phyloP scores from a whole-genome alignment of 2,329 filamentous ascomycete genomes.

The Microdochium nivale region DNA sequence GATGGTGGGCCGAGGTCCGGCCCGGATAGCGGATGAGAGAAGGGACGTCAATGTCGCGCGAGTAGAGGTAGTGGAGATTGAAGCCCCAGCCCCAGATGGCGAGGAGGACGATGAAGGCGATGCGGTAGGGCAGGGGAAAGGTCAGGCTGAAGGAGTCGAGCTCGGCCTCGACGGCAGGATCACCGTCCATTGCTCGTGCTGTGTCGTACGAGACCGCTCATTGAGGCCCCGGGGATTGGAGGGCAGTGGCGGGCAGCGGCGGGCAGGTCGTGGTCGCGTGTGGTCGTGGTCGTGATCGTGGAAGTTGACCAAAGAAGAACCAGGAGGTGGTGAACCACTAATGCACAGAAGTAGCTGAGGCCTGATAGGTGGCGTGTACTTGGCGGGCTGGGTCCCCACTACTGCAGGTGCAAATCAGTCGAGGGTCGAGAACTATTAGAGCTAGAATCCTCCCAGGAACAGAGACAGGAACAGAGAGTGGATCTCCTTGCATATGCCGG shows the following conservation, averaged over 20 bases:
- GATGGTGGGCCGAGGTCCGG: constrained; percentile 60
- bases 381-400: not conserved
- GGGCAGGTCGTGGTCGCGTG: not conserved
- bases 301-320: not conserved
- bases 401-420: not conserved
- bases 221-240: constrained; percentile 6
- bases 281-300: not conserved
- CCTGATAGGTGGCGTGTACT: not conserved
- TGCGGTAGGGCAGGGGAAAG: constrained; percentile 82
- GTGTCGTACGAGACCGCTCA: constrained; percentile 6
- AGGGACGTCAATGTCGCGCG: constrained; percentile 78
- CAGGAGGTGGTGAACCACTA: not conserved
- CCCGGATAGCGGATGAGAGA: constrained; percentile 78
- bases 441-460: no score
- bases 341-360: not conserved
- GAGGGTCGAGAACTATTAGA: no score
- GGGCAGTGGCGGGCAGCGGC: not conserved
- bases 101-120: constrained; percentile 76
- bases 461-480: not conserved
- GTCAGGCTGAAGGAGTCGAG: constrained; percentile 82
- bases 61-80: constrained; percentile 80
- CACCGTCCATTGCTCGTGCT: constrained; percentile 55
- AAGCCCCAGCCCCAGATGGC: constrained; percentile 92
- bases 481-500: not conserved
- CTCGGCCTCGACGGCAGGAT: constrained; percentile 58